Evolutionary conservation across 345 rosid genomes (phyloP).

Genomic region (Bruguiera sexangula): DNA sequence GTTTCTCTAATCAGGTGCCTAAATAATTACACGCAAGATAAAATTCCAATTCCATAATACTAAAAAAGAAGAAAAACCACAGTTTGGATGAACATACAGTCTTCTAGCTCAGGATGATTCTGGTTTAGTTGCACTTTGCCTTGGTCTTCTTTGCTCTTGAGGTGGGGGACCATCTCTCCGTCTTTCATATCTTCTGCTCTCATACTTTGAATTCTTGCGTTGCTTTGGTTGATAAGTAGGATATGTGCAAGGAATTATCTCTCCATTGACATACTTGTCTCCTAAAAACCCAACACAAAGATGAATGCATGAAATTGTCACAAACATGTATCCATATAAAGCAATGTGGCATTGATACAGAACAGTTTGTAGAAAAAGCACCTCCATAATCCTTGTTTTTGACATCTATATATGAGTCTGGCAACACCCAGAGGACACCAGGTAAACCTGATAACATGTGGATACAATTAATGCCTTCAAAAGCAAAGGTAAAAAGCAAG

Average conservation of each 20-base stretch:
- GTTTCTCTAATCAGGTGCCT: too few relatives aligned
- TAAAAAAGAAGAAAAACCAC: not conserved
- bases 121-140: conserved; percentile 44
- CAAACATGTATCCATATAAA: too few relatives aligned
- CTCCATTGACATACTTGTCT: conserved; percentile 90
- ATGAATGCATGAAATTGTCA: not conserved
- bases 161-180: conserved; percentile 85
- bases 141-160: conserved; percentile 57
- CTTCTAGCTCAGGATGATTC: conserved; percentile 40
- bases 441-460: conserved; percentile 65
- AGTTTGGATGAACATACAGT: not conserved
- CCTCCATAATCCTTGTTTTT: conserved; percentile 99
- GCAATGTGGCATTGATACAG: too few relatives aligned
- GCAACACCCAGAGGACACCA: conserved; percentile 96
- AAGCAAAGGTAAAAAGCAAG: not conserved
- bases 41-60: not conserved
- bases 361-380: conserved; percentile 7
- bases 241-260: conserved; percentile 83
- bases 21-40: not conserved
- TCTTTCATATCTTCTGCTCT: conserved; percentile 71
- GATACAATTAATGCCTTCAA: not conserved
- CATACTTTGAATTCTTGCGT: conserved; percentile 54
- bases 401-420: conserved; percentile 92
- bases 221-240: conserved; percentile 93
- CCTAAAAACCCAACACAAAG: conserved; percentile 32